A percentile compares a stretch with the other conserved stretches of the same genome.
These are phyloP conservation scores for Enteropsectra breve DNA, from an alignment of 371 early-diverging fungal genomes.

Conservation along the genomic window DNA sequence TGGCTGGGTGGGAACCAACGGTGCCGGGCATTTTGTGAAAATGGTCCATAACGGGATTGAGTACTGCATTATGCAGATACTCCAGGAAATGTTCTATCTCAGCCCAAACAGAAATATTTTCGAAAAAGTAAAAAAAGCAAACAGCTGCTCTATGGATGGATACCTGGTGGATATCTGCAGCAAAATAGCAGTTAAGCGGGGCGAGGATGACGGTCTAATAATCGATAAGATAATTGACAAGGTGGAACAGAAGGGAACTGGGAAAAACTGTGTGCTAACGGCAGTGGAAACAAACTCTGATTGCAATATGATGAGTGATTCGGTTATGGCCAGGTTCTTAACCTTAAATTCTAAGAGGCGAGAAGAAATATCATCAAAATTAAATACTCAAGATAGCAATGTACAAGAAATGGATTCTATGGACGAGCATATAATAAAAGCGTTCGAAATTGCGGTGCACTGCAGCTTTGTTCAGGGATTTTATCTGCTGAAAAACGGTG, in stretches of 20 bases:
- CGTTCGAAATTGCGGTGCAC: constrained; percentile 85
- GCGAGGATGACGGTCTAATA: constrained; percentile 69
- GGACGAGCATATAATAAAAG: constrained; percentile 69
- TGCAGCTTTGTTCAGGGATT: constrained; percentile 96
- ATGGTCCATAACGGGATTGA: constrained; percentile 99
- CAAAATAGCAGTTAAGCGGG: constrained; percentile 76
- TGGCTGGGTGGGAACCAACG: constrained; percentile 92
- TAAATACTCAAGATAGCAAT: constrained; percentile 56
- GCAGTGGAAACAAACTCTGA: constrained; percentile 82
- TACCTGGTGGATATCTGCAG: constrained; percentile 87
- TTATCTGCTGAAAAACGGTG: constrained; percentile 87
- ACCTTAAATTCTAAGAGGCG: constrained; percentile 85
- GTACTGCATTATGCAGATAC: constrained; percentile 97
- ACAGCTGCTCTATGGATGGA: constrained; percentile 75
- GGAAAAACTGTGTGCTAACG: constrained; percentile 88
- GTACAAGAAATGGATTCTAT: constrained; percentile 60
- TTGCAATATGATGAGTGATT: constrained; percentile 85
- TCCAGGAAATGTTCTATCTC: constrained; percentile 68
- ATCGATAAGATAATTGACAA: constrained; percentile 86
- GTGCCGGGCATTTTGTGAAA: constrained; percentile 97
- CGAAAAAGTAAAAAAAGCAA: constrained; percentile 71
- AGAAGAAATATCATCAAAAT: constrained; percentile 70
- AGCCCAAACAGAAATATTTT: neutral
- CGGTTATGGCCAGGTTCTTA: constrained; percentile 86
- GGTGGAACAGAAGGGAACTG: constrained; percentile 93